A percentile compares a stretch with the other conserved stretches of the same genome.
Conservation (phyloP, 208 protist genomes). For the Lotmaria passim region DNA sequence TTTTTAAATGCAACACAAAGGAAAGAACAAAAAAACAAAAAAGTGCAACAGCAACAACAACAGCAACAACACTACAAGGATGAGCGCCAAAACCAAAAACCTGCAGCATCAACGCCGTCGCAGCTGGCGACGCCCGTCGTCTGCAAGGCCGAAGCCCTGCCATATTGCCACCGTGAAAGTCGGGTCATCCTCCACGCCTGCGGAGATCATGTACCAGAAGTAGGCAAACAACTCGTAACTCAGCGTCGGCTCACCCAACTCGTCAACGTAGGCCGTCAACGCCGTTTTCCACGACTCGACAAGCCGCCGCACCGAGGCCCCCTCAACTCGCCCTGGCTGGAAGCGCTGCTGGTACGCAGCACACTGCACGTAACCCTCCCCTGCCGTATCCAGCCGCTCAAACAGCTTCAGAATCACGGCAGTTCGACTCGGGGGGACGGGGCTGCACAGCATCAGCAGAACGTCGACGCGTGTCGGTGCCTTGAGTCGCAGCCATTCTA, state of each 20-base stretch:
- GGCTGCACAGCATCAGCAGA: slow-evolving; percentile 52
- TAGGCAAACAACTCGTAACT: slow-evolving; percentile 72
- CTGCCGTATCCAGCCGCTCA: slow-evolving; percentile 39
- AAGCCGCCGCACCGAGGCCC: slow-evolving; percentile 34
- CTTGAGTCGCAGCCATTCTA: slow-evolving; percentile 82
- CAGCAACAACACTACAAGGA: too few species aligned
- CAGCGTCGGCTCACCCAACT: slow-evolving; percentile 44
- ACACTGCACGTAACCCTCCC: slow-evolving; percentile 13
- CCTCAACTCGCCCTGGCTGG: slow-evolving; percentile 51
- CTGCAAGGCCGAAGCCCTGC: slow-evolving; percentile 78
- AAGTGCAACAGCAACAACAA: not conserved
- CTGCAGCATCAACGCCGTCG: too few species aligned
- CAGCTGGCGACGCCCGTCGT: slow-evolving; percentile 10
- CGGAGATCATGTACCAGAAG: slow-evolving; percentile 78
- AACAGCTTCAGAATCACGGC: slow-evolving; percentile 74
- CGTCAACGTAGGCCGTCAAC: slow-evolving; percentile 44
- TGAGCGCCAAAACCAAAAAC: too few species aligned
- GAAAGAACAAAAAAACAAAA: slow-evolving; percentile 13
- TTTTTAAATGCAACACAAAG: slow-evolving; percentile 26
- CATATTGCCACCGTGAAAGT: slow-evolving; percentile 84
- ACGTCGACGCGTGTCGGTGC: slow-evolving; percentile 59
- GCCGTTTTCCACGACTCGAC: slow-evolving; percentile 50
- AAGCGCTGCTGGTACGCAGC: slow-evolving; percentile 44
- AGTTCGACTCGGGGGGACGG: slow-evolving; percentile 54
- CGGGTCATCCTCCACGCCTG: slow-evolving; percentile 77